Conservation (phyloP, 805 yeast genomes). For the Lipomyces kockii region DNA sequence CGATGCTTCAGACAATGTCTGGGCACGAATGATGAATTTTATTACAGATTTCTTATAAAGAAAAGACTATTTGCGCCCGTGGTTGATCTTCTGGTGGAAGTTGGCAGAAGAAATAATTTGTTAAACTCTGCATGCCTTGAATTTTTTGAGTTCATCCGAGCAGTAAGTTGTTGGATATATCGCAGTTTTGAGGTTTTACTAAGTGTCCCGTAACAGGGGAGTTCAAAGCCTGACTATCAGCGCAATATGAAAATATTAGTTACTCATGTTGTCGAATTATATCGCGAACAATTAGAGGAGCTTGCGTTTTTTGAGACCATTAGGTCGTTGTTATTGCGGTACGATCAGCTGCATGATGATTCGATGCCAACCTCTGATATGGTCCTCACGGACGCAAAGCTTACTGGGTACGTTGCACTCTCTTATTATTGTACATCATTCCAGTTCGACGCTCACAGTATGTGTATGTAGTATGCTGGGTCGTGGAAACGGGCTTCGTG, state of each 20-base stretch:
- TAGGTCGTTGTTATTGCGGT: constrained; percentile 22
- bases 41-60: constrained; percentile 60
- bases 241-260: constrained; percentile 43
- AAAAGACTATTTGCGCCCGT: constrained; percentile 57
- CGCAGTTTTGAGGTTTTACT: not conserved
- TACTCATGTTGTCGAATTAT: constrained; percentile 44
- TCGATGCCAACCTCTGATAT: constrained; percentile 7
- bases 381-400: constrained; percentile 16
- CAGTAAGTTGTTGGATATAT: constrained; percentile 29
- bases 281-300: constrained; percentile 42
- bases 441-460: constrained; percentile 1
- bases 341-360: constrained; percentile 19
- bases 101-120: constrained; percentile 60
- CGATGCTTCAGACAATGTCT: constrained; percentile 70
- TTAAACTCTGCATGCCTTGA: constrained; percentile 78
- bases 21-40: constrained; percentile 63
- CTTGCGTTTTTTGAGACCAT: constrained; percentile 43
- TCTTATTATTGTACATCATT: not conserved
- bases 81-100: constrained; percentile 55
- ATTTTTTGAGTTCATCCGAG: constrained; percentile 56
- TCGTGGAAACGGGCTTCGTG: constrained; percentile 22
- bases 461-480: not conserved
- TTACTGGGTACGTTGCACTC: constrained; percentile 1
- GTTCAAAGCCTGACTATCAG: constrained; percentile 29
- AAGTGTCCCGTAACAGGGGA: constrained; percentile 4